A percentile compares a stretch with the other conserved stretches of the same genome.
Evolutionary conservation across 345 rosid genomes (phyloP).

Genomic region (Alliaria petiolata): DNA sequence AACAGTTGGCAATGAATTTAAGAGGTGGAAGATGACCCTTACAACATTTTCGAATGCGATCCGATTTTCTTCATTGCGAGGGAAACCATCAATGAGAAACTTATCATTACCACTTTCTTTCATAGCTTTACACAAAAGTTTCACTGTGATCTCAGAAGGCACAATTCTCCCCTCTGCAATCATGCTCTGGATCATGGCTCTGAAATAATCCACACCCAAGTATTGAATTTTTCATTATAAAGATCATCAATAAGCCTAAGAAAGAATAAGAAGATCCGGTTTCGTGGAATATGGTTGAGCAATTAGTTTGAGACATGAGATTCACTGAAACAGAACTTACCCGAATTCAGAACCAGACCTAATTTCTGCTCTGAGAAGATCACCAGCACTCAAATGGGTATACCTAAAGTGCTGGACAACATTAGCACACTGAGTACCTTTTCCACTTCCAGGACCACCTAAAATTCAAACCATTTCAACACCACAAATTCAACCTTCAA

Average conservation of each 20-base stretch:
- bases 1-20: too few relatives aligned
- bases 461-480: constrained; percentile 2
- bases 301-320: neutral
- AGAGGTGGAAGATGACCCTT: constrained; percentile 25
- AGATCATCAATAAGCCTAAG: neutral
- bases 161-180: constrained; percentile 75
- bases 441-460: constrained; percentile 98
- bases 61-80: constrained; percentile 79
- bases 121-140: constrained; percentile 74
- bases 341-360: constrained; percentile 78
- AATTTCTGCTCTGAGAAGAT: constrained; percentile 72
- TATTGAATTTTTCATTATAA: too few relatives aligned
- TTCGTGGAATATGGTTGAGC: neutral
- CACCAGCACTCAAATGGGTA: constrained; percentile 87
- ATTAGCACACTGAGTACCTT: constrained; percentile 79
- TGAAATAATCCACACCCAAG: constrained; percentile 23
- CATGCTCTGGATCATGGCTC: constrained; percentile 65
- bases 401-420: constrained; percentile 57
- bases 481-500: neutral
- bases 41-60: constrained; percentile 64
- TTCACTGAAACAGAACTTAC: constrained; percentile 32
- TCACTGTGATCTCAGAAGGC: constrained; percentile 80
- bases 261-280: neutral
- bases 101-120: constrained; percentile 53
- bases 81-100: constrained; percentile 82